Conservation (phyloP, 164 flowering plant genomes). For the Liquidambar formosana region DNA sequence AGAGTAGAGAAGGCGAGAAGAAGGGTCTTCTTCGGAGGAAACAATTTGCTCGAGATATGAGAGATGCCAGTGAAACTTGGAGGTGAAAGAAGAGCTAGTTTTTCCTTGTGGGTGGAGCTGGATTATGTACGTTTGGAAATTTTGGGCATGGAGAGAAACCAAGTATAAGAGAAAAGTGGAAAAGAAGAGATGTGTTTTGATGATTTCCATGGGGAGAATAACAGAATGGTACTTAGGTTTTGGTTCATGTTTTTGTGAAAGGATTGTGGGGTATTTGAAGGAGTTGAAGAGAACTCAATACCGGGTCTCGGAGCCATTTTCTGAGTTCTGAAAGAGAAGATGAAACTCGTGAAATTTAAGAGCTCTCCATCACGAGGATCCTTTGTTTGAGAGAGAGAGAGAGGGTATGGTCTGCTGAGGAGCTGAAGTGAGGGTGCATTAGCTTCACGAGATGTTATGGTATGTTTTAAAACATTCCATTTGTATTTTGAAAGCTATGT, state of each 20-base stretch:
- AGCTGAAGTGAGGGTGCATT: slow-evolving; percentile 21
- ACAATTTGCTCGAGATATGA: slow-evolving; percentile 53
- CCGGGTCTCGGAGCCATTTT: slow-evolving; percentile 16
- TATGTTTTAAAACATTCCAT: slow-evolving; percentile 30
- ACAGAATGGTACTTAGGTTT: not conserved
- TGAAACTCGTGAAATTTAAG: slow-evolving; percentile 71
- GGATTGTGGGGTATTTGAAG: slow-evolving; percentile 64
- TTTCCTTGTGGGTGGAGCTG: slow-evolving; percentile 71
- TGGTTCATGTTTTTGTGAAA: slow-evolving; percentile 23
- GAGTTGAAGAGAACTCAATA: slow-evolving; percentile 29
- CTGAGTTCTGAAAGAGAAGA: slow-evolving; percentile 24
- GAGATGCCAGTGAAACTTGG: slow-evolving; percentile 63
- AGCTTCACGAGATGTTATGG: slow-evolving; percentile 57
- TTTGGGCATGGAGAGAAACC: slow-evolving; percentile 23
- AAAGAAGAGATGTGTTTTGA: slow-evolving; percentile 20
- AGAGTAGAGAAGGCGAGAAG: slow-evolving; percentile 73
- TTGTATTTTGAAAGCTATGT: not conserved
- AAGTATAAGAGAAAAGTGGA: slow-evolving; percentile 18
- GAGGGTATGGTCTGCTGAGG: slow-evolving; percentile 21
- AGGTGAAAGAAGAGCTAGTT: slow-evolving; percentile 31
- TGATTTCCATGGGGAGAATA: slow-evolving; percentile 33
- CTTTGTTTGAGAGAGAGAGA: slow-evolving; percentile 39
- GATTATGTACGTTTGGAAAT: slow-evolving; percentile 67
- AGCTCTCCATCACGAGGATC: slow-evolving; percentile 82
- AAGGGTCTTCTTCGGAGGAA: slow-evolving; percentile 35